phyloP scores from a whole-genome alignment of 352 stramenopile genomes.

The Pythium chondricola region DNA sequence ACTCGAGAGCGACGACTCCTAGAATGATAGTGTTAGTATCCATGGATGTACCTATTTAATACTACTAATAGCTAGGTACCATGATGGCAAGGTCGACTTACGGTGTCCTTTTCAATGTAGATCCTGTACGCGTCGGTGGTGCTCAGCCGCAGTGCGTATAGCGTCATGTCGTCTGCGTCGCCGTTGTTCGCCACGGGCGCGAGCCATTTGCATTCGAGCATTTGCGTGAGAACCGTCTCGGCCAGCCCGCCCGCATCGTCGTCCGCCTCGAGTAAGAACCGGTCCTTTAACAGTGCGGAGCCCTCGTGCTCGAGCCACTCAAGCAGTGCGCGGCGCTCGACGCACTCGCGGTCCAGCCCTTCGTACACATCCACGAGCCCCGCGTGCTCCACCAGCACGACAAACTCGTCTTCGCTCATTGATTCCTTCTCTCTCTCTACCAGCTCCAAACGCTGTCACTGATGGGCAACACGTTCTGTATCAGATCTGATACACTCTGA shows the following conservation, averaged over 20 bases:
- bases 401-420: slow-evolving; percentile 84
- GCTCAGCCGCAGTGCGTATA: slow-evolving; percentile 54
- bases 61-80: too few species aligned
- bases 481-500: slow-evolving; percentile 1
- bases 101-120: slow-evolving; percentile 80
- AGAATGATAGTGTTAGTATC: not conserved
- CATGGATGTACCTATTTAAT: not conserved
- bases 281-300: slow-evolving; percentile 47
- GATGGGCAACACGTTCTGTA: not conserved
- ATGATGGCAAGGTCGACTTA: slow-evolving; percentile 1
- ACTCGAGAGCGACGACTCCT: slow-evolving; percentile 18
- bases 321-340: slow-evolving; percentile 53
- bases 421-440: not conserved
- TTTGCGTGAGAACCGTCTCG: slow-evolving; percentile 35
- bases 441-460: not conserved
- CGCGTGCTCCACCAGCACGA: slow-evolving; percentile 76
- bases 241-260: slow-evolving; percentile 23
- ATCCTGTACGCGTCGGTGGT: slow-evolving; percentile 74
- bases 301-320: slow-evolving; percentile 70
- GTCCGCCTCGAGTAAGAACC: slow-evolving; percentile 17
- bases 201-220: slow-evolving; percentile 61
- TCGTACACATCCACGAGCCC: slow-evolving; percentile 70
- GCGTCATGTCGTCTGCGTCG: slow-evolving; percentile 4
- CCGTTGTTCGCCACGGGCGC: slow-evolving; percentile 22
- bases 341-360: slow-evolving; percentile 61